Base-by-base conservation (phyloP, 192 early-diverging fungal species). In the Entomortierella parvispora region DNA sequence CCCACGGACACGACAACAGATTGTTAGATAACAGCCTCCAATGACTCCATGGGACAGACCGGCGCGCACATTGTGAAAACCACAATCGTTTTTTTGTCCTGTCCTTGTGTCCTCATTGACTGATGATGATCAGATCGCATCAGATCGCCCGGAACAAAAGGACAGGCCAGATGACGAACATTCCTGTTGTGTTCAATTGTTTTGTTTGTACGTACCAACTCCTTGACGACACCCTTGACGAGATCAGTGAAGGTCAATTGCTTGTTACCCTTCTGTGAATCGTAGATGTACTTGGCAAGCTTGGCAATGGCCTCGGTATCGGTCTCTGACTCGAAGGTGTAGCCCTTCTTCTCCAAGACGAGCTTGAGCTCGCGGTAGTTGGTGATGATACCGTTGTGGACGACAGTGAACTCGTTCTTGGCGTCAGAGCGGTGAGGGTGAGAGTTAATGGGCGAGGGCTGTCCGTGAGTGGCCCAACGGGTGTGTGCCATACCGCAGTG, bases 351-450 rank as follows among this genome's bases (percentile, higher is more conserved):
- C 80, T 93, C 90, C 46, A 99, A 87, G 29, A 99, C 90, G 4
- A 92, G 92, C 81, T 93, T 90, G 72, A 99, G 86, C 83, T 99
- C 97, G 86, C 96, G 96, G 90, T 97, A 99, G 93, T 99, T 99
- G 79, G 96, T 99, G 80, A 99, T 98, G 85, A 99, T 99, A 68
- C 97, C 97, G 79, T 99, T 99, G 87, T 99, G 97, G 46, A 99
- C 97, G 20, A 99, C 92, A 34, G 91, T 89, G 68, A 98, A 98
- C 81, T 96, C 94, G 83, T 89, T 91, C 52, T 84, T 84, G 58
- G 84, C 80, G 85, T 96, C 92, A 50, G 91, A 93, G 52, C 97
- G 92, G 83, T 98, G 97, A 44, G 97, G 97, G 80, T 98, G 97
- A 14, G 91, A 95, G 91, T 99, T 99, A 66, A 90, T 67, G 49